Percentiles rank a stretch among this genome's conserved stretches.
These are phyloP conservation scores for Apiospora malaysiana DNA, from an alignment of 2,329 filamentous ascomycete species.

Conservation along the genomic window DNA sequence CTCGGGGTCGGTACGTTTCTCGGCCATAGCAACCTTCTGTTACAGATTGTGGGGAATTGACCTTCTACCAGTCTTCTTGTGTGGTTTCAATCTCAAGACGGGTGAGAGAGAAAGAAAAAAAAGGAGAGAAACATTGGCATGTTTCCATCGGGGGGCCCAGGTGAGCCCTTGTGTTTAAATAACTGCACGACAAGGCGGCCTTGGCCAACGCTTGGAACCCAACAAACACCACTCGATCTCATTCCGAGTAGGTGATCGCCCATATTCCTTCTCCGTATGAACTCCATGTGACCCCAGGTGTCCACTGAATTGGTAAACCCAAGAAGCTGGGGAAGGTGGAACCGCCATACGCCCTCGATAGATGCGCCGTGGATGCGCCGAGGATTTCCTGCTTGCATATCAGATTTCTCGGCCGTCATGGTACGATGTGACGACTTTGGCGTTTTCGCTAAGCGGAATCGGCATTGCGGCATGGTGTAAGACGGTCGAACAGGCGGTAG, in stretches of 20 bases:
- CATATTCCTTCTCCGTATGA: neutral
- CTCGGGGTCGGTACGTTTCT: slow-evolving; percentile 12
- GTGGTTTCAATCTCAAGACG: neutral
- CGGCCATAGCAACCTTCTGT: neutral
- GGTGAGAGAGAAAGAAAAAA: neutral
- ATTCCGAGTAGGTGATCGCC: neutral
- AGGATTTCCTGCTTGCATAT: neutral
- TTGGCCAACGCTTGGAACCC: neutral
- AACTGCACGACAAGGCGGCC: neutral
- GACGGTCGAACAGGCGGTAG: neutral
- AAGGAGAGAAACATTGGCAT: neutral
- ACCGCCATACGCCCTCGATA: neutral
- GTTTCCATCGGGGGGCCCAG: neutral
- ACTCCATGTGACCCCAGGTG: neutral
- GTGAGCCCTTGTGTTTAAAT: neutral
- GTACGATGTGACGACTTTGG: slow-evolving; percentile 3
- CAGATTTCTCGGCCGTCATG: neutral
- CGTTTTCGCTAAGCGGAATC: neutral
- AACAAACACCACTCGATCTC: neutral
- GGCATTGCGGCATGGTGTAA: slow-evolving; percentile 13
- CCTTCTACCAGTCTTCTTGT: neutral
- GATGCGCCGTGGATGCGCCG: slow-evolving; percentile 15
- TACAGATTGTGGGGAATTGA: neutral
- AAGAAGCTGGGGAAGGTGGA: slow-evolving; percentile 6
- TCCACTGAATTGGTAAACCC: neutral